Evolutionary conservation across 1,139 yeast genomes (phyloP).

Genomic region (Martiniozyma asiatica): DNA sequence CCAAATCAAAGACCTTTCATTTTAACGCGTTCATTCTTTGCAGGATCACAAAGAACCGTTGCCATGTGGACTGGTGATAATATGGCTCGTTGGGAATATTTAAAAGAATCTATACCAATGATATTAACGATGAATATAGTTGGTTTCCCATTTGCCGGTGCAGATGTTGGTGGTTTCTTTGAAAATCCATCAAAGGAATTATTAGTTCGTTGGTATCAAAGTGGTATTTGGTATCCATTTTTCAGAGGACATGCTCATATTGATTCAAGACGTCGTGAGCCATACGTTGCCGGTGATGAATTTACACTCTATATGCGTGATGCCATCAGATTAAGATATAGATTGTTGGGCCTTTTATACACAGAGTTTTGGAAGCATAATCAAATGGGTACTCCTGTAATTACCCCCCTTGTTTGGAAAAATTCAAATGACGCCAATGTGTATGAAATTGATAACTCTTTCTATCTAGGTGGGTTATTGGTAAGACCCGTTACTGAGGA

Average conservation of each 20-base stretch:
- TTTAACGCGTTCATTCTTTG: conserved; percentile 74
- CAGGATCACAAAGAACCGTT: conserved; percentile 85
- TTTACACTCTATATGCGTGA: conserved; percentile 56
- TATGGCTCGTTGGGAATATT: conserved; percentile 83
- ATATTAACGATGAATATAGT: conserved; percentile 66
- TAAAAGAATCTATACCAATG: conserved; percentile 78
- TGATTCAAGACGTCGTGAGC: conserved; percentile 85
- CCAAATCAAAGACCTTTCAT: conserved; percentile 66
- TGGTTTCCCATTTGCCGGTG: conserved; percentile 90
- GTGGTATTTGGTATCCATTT: conserved; percentile 93
- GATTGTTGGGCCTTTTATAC: conserved; percentile 66
- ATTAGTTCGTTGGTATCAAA: conserved; percentile 86
- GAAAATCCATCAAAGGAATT: conserved; percentile 79
- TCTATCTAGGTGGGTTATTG: conserved; percentile 69
- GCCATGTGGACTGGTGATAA: conserved; percentile 99
- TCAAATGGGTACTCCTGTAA: conserved; percentile 51
- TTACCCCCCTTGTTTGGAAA: conserved; percentile 66
- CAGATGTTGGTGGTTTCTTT: conserved; percentile 95
- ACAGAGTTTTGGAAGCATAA: conserved; percentile 67
- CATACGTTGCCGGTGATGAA: conserved; percentile 76
- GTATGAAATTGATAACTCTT: conserved; percentile 69
- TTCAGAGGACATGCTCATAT: conserved; percentile 96
- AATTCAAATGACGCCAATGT: conserved; percentile 38
- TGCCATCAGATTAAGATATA: conserved; percentile 62
- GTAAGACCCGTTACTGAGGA: conserved; percentile 73